Percentiles rank a stretch among this genome's conserved stretches.
These are phyloP conservation scores for Eucalyptus erythrocorys DNA, from an alignment of 345 rosid genomes.

Conservation along the genomic window DNA sequence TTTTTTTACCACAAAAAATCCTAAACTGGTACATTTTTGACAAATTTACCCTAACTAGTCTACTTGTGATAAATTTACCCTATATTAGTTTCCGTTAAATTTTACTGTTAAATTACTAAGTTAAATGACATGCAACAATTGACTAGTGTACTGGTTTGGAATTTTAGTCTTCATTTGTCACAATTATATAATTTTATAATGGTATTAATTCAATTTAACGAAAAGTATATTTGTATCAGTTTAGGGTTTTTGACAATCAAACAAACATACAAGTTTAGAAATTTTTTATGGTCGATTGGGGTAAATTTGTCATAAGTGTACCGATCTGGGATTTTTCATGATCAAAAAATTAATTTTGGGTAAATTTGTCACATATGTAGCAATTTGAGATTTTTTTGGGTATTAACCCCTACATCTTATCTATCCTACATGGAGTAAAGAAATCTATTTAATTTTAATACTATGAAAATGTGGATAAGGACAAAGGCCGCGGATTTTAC, in stretches of 20 bases:
- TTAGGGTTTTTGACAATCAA: rapidly evolving
- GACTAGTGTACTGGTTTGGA: too few relatives aligned
- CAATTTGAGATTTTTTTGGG: rapidly evolving
- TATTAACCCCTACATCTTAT: too few relatives aligned
- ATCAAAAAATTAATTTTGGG: rapidly evolving
- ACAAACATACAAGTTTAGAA: too few relatives aligned
- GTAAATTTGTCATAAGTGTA: rapidly evolving
- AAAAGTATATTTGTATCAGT: rapidly evolving
- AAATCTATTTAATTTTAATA: too few relatives aligned
- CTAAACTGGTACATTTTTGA: rapidly evolving
- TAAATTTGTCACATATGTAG: rapidly evolving
- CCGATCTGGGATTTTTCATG: rapidly evolving
- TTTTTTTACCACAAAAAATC: too few relatives aligned
- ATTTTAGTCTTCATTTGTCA: too few relatives aligned
- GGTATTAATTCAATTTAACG: too few relatives aligned
- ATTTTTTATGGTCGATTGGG: rapidly evolving
- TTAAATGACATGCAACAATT: too few relatives aligned
- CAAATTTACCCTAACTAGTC: rapidly evolving
- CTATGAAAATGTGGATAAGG: not conserved
- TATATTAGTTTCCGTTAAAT: rapidly evolving
- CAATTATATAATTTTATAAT: too few relatives aligned
- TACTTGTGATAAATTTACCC: too few relatives aligned
- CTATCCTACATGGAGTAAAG: too few relatives aligned
- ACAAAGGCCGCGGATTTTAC: not conserved
- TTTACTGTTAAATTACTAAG: too few relatives aligned